phyloP scores from a whole-genome alignment of 2,329 filamentous ascomycete species.

The Chrysoporthe puriensis region DNA sequence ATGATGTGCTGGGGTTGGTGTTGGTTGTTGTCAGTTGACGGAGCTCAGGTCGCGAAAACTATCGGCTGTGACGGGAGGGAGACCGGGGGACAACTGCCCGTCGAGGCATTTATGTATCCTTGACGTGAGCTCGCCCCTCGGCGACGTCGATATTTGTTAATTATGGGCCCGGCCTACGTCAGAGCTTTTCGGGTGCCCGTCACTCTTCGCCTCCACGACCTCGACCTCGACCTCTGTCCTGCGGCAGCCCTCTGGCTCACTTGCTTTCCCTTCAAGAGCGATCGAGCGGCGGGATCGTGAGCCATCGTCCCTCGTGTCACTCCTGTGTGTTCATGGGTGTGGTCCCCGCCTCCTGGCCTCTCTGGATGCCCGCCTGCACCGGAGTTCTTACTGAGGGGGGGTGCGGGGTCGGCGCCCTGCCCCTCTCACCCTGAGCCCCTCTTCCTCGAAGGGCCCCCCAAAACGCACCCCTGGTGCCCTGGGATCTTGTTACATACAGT shows the following conservation, averaged over 20 bases:
- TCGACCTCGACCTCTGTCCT: too few species aligned
- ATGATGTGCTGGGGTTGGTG: background rate
- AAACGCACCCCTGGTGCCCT: too few species aligned
- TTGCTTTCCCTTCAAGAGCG: background rate
- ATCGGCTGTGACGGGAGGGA: slow-evolving; percentile 8
- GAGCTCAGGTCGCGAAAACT: background rate
- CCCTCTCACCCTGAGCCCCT: background rate
- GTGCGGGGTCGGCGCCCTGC: background rate
- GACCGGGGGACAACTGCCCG: background rate
- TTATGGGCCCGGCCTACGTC: slow-evolving; percentile 10
- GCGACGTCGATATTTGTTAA: background rate
- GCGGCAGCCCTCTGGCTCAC: too few species aligned
- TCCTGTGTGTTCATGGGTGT: background rate
- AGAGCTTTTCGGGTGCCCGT: background rate
- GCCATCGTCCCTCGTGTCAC: background rate
- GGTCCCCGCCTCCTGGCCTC: background rate
- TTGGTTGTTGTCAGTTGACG: background rate
- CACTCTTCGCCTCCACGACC: background rate
- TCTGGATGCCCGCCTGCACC: background rate
- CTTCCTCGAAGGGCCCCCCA: background rate
- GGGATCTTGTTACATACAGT: too few species aligned
- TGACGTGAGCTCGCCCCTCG: slow-evolving; percentile 3
- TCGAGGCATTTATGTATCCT: slow-evolving; percentile 13
- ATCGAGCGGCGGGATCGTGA: background rate
- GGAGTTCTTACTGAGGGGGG: too few species aligned